Percentiles rank a stretch among this genome's conserved stretches.
phyloP scores from a whole-genome alignment of 805 yeast genomes.

The Saccharomycopsis javanensis region DNA sequence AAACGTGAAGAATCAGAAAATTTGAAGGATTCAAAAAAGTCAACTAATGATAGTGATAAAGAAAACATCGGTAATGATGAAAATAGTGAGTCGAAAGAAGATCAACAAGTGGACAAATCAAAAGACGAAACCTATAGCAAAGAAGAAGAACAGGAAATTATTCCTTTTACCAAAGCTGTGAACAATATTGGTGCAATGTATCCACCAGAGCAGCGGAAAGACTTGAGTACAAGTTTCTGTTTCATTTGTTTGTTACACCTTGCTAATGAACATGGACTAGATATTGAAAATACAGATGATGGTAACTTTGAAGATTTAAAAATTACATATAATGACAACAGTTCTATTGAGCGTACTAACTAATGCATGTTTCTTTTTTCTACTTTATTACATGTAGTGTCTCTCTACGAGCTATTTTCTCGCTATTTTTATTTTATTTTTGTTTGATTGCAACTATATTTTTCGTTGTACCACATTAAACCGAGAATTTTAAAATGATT shows the following conservation, averaged over 20 bases:
- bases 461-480: no score
- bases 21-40: conserved; percentile 28
- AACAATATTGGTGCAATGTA: conserved; percentile 43
- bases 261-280: conserved; percentile 76
- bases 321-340: conserved; percentile 11
- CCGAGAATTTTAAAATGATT: no score
- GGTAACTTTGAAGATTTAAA: conserved; percentile 13
- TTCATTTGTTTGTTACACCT: conserved; percentile 76
- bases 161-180: conserved; percentile 39
- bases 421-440: no score
- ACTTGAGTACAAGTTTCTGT: conserved; percentile 75
- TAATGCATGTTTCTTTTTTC: no score
- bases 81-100: conserved; percentile 17
- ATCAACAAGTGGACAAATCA: conserved; percentile 3
- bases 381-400: no score
- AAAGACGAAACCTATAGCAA: background rate
- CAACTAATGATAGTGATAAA: conserved; percentile 24
- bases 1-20: conserved; percentile 25
- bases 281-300: conserved; percentile 35
- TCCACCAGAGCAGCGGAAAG: conserved; percentile 45
- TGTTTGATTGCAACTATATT: no score
- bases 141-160: conserved; percentile 15
- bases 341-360: no score
- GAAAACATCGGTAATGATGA: conserved; percentile 7
- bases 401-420: no score